Base-by-base conservation (phyloP, 345 rosid species). In the Limnanthes douglasii region DNA sequence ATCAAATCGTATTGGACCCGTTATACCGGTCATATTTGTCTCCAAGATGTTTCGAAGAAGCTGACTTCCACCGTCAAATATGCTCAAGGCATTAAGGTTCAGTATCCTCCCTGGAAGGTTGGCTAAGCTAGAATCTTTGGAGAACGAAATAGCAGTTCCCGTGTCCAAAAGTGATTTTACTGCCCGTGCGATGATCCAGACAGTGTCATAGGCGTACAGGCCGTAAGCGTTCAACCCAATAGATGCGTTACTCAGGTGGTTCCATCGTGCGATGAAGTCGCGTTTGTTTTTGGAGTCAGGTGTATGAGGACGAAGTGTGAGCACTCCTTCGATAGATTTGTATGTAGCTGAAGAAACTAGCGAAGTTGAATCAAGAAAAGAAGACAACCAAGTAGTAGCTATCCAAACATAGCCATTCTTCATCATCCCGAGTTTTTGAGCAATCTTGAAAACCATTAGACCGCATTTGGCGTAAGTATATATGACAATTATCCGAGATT, bases 151-250 rank as follows among this genome's bases (percentile, higher is more conserved):
- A 62, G 38, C 60, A 40, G 67, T 64, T 20, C 95, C 81, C 8
- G 60, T 73, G 50, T 73, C 78, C 1, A 88, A 39, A 42, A 83
- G 74, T 27, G 16, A 26, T 50, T 74, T 83, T 15, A 79, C 33
- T n/a, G 95, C 90, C 43, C 30, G 59, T 53, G 95, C 97, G 43
- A 88, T 50, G 46, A 76, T 69, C 97, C 95, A 79, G 20, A 88
- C 95, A 10, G 95, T 73, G 41, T 88, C 95, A 53, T 83, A 88
- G 8, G 93, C 93, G 31, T 79, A 83, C 6, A 88, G 54, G 31
- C 73, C 95, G 46, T 66, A 73, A 21, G 90, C 78, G 34, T 79
- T 83, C 33, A 79, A 40, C 45, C 86, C 93, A 4, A 76, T 37
- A 31, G 81, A 62, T 25, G 69, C 77, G 39, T 79, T 76, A 57